Evolutionary conservation across 768 basidiomycete species (phyloP).

Genomic region (Tricholoma hemisulphureum): DNA sequence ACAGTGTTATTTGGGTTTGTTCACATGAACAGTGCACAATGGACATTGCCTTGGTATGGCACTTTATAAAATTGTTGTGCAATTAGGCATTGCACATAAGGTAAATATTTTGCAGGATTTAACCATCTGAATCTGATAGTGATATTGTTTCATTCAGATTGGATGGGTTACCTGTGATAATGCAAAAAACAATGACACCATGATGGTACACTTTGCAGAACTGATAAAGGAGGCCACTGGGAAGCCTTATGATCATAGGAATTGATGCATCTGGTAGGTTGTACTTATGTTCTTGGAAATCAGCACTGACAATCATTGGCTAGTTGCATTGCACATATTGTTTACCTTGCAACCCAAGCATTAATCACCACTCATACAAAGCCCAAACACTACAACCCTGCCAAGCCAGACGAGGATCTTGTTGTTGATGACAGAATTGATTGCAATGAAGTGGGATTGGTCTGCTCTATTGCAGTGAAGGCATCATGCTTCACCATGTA

Average conservation of each 20-base stretch:
- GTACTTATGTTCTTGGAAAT: too few species aligned
- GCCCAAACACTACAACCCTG: constrained; percentile 22
- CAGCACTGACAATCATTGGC: too few species aligned
- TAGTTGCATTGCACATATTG: constrained; percentile 31
- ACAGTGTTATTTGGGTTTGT: constrained; percentile 34
- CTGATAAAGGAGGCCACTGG: background rate
- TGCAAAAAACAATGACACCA: constrained; percentile 39
- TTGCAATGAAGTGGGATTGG: constrained; percentile 22
- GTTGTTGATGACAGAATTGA: constrained; percentile 1
- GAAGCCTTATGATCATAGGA: too few species aligned
- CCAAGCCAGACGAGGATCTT: constrained; percentile 17
- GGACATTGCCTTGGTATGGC: too few species aligned
- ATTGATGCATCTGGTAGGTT: too few species aligned
- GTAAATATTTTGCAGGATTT: background rate
- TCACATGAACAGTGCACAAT: too few species aligned
- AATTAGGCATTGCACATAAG: background rate
- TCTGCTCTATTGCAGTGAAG: background rate
- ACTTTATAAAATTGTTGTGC: too few species aligned
- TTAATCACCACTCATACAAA: constrained; percentile 25
- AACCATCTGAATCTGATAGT: too few species aligned
- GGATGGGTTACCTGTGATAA: constrained; percentile 35
- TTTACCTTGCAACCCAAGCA: constrained; percentile 34
- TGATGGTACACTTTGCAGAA: constrained; percentile 26
- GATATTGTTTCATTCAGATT: constrained; percentile 21
- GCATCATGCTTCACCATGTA: background rate